Percentiles rank a stretch among this genome's conserved stretches.
These are phyloP conservation scores for Solanum tarapatanum DNA, from an alignment of 257 asterid genomes.

Conservation along the genomic window DNA sequence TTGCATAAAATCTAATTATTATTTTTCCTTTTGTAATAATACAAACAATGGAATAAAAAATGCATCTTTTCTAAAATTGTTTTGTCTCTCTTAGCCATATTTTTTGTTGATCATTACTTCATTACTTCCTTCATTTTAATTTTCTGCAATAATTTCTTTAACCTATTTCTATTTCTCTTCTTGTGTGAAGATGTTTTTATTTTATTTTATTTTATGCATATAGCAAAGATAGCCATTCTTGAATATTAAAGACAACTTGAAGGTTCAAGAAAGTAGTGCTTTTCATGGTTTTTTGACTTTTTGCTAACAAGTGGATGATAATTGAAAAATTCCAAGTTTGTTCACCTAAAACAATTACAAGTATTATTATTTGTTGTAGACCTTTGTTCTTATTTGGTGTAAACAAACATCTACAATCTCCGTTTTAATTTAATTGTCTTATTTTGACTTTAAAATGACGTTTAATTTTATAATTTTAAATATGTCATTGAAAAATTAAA, in stretches of 20 bases:
- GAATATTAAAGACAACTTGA: neutral
- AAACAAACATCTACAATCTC: neutral
- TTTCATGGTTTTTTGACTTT: neutral
- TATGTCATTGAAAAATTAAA: neutral
- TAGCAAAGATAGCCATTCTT: neutral
- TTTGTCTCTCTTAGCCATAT: neutral
- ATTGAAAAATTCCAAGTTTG: neutral
- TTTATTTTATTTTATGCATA: neutral
- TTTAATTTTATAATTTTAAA: neutral
- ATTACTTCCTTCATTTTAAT: too few relatives aligned
- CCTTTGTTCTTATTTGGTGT: neutral
- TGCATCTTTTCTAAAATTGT: neutral
- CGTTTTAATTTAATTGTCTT: neutral
- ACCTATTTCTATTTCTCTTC: too few relatives aligned
- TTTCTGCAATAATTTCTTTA: too few relatives aligned
- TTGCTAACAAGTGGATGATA: neutral
- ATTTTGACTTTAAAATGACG: neutral
- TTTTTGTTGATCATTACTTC: too few relatives aligned
- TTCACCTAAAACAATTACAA: slow-evolving; percentile 2
- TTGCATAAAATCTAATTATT: neutral
- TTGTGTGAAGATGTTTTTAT: neutral
- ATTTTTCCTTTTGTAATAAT: neutral
- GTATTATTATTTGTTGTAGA: neutral
- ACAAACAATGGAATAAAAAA: neutral
- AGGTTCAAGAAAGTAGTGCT: neutral